Base-by-base conservation (phyloP, 1,284 basidiomycete species). In the Schizopora paradoxa region DNA sequence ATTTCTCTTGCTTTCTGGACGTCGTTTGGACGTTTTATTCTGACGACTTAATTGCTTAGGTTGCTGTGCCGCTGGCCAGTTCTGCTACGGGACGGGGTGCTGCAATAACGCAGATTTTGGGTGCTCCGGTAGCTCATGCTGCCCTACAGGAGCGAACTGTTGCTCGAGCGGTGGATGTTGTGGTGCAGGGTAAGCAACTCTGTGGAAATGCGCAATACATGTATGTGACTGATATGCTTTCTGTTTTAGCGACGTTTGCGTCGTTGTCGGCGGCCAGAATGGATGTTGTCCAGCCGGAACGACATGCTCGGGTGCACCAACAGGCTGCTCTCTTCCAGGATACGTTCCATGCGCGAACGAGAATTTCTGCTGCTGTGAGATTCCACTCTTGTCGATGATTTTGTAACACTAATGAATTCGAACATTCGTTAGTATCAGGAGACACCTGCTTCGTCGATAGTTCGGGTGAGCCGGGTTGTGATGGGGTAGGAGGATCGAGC, bases 51-150 rank as follows among this genome's bases (percentile, higher is more conserved):
- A 14, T 31, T 31, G 10, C 10, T 8, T 14, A 31, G 28, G 28
- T 8, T 40, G 37, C 25, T 40, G 37, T 23, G 14, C 6, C 13
- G 6, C 18, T 14, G 37, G 37, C 3, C 7, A 40, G 10, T 40
- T 40, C 19, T 40, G 37, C 13, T 40, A 40, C 26, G 13, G 14
- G 7, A 40, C 7, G 10, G 37, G 37, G 11, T 40, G 37, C 13
- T 40, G 37, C 26, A 14, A 7, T 14, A 40, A 6, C 14, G 37
- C 19, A 3, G 19, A 19, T 7, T 22, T 26, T 11, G 37, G 37
- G 8, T 40, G 37, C 37, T 7, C 37, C 2, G 21, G 25, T 3
- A 40, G 26, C 19, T 22, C 14, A 10, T 40, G 37, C 14, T 40
- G 37, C 18, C 37, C 37, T 6, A 26, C 13, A 3, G 37, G 37